phyloP scores from a whole-genome alignment of 768 basidiomycete genomes.

The Clavaria fumosa region DNA sequence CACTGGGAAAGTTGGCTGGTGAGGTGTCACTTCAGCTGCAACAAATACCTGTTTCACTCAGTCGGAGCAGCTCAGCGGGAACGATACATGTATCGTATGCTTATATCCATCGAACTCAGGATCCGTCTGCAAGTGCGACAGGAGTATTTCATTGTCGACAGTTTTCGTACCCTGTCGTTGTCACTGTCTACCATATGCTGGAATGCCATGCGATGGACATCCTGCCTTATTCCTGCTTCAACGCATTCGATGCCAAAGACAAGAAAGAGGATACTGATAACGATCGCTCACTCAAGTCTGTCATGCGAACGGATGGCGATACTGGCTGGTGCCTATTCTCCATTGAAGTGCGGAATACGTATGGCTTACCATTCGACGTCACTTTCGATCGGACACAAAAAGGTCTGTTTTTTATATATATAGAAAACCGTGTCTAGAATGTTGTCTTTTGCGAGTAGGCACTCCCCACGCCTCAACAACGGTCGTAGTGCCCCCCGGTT shows the following conservation, averaged over 20 bases:
- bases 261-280: constrained; percentile 12
- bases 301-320: constrained; percentile 31
- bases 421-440: too few relatives aligned
- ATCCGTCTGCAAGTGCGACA: constrained; percentile 16
- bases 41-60: constrained; percentile 3
- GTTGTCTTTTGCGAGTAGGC: too few relatives aligned
- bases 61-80: constrained; percentile 55
- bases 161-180: constrained; percentile 73
- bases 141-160: constrained; percentile 75
- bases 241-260: constrained; percentile 14
- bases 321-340: constrained; percentile 76
- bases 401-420: constrained; percentile 29
- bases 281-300: constrained; percentile 14
- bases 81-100: constrained; percentile 77
- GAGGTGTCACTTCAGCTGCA: constrained; percentile 17
- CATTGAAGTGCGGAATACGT: constrained; percentile 83
- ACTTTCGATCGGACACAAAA: constrained; percentile 52
- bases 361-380: constrained; percentile 84
- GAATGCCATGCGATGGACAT: constrained; percentile 78
- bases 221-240: constrained; percentile 39
- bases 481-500: constrained; percentile 72
- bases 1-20: constrained; percentile 90
- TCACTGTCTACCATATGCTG: constrained; percentile 92
- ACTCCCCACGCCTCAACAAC: constrained; percentile 26
- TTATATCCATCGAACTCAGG: constrained; percentile 33